Evolutionary conservation across 768 basidiomycete species (phyloP), one percentile per base, ranked within the genome.

Genomic region (Leccinum aurantiacum): DNA sequence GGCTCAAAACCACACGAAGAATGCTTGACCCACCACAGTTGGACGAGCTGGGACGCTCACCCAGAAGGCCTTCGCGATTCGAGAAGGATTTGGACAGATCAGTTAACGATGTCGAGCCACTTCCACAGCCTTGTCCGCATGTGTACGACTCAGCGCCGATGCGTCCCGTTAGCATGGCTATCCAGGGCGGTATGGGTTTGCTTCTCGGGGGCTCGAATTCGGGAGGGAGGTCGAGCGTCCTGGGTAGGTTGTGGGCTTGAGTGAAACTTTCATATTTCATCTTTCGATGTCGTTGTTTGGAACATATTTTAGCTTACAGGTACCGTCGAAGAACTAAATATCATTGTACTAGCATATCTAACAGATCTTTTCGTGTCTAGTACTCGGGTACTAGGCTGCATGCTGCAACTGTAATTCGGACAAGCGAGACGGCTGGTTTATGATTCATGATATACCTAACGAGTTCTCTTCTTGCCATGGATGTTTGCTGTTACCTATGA

Each of bases 71-170:
- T 17, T 91, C 89, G 13, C 87, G 88, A 38, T 89, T 90, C 69
- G 90, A 92, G 70, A 84, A 86, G 50, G 88, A 92, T 60, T 76
- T 92, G 54, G 82, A 83, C 60, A 80, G 79, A 55, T 80, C 85
- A 63, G 24, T 79, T 80, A 60, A 53, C 80, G 53, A 76, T 60
- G 33, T 74, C 77, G 14, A 74, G 71, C 68, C 73, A 10, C 78
- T 92, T n/a, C 78, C 80, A 7, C 89, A 91, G 69, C 90, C 91
- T 3, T 87, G 84, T 60, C 89, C 90, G 9, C 90, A 93, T 71
- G 87, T 90, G 1, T 91, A 82, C 64, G 91, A 93, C 69, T 84
- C 86, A 17, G 80, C 85, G 17, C 86, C 88, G 19, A 88, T 90
- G 85, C 76, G 86, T 17, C 87, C 88, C 8, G 89, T 90, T 22